Evolutionary conservation across 2,329 filamentous ascomycete species (phyloP).

Genomic region (Arachnomyces sp.): DNA sequence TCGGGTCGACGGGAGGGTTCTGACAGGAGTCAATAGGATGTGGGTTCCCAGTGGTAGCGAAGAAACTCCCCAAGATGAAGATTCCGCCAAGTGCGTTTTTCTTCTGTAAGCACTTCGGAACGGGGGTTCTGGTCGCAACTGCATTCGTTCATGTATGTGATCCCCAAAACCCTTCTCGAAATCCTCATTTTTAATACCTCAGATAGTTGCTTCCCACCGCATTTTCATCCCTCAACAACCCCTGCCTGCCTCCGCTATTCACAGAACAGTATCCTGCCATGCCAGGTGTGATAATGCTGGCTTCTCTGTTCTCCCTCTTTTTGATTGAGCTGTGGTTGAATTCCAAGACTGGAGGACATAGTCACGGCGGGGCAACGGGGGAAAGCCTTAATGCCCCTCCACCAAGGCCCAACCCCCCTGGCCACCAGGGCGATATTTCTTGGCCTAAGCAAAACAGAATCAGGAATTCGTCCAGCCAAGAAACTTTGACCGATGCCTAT

Average conservation of each 20-base stretch:
- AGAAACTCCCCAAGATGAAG: constrained; percentile 27
- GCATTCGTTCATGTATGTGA: constrained; percentile 31
- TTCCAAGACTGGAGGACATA: constrained; percentile 15
- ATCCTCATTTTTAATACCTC: not conserved
- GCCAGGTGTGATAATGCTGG: constrained; percentile 59
- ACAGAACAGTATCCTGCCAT: constrained; percentile 53
- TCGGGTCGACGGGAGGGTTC: not conserved
- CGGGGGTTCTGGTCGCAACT: constrained; percentile 32
- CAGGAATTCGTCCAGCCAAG: constrained; percentile 3
- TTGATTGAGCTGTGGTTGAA: constrained; percentile 13
- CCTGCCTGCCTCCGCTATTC: constrained; percentile 52
- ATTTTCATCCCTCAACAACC: constrained; percentile 41
- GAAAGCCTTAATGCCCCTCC: constrained; percentile 17
- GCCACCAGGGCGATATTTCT: constrained; percentile 5
- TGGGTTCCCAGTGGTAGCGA: constrained; percentile 39
- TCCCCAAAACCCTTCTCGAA: not conserved
- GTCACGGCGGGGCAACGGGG: constrained; percentile 15
- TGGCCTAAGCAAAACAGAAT: constrained; percentile 9
- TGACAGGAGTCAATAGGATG: constrained; percentile 1
- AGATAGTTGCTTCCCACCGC: constrained; percentile 51
- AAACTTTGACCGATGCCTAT: constrained; percentile 4
- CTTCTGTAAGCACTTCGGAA: constrained; percentile 50
- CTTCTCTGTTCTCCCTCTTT: constrained; percentile 41
- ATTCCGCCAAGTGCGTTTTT: constrained; percentile 39
- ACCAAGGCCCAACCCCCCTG: not conserved